Base-by-base conservation (phyloP, 1,284 basidiomycete genomes). In the Pisolithus thermaeus region DNA sequence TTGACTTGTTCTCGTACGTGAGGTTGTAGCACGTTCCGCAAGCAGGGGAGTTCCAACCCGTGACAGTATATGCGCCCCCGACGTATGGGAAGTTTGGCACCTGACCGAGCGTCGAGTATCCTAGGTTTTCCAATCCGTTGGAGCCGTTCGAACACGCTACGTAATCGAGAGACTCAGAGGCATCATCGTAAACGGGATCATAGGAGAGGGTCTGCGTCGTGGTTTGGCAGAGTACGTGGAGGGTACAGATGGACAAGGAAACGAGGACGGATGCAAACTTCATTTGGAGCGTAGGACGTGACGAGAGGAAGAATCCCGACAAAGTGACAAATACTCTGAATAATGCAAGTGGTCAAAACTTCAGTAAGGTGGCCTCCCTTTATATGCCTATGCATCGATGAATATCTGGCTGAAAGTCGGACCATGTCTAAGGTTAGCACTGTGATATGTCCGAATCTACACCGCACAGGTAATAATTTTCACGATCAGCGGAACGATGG, bases 11-110 rank as follows among this genome's bases (percentile, higher is more conserved):
- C 7, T 44, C 67, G 60, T 72, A 79, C 14, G 56, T 58, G 46
- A 69, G 49, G 7, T 46, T 2, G 63, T 62, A 69, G 41, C 67
- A 68, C 4, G 51, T 52, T 0, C 61, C 59, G 28, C 65, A 68
- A 39, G 55, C 47, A 8, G 2, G 47, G 1, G 61, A 65, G 46
- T 62, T 46, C 56, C 51, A 58, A 3, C 41, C 46, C n/a, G 22
- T 1, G 52, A 82, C 59, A 16, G 64, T 69, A 14, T 61, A 57
- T 4, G 72, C 68, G 3, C 71, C 77, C 23, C 76, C 79, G 59
- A 82, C 74, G 62, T 67, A 61, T 7, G 79, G 78, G 66, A 75
- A 81, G 49, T 57, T 65, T 28, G 78, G 76, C 30, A 83, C 63
- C 30, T 68, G 63, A n/a, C 62, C 64, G 55, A 79, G 75, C 32